Evolutionary conservation across 148 eudicot genomes (phyloP).

Genomic region (Rhododendron kiyosumense): DNA sequence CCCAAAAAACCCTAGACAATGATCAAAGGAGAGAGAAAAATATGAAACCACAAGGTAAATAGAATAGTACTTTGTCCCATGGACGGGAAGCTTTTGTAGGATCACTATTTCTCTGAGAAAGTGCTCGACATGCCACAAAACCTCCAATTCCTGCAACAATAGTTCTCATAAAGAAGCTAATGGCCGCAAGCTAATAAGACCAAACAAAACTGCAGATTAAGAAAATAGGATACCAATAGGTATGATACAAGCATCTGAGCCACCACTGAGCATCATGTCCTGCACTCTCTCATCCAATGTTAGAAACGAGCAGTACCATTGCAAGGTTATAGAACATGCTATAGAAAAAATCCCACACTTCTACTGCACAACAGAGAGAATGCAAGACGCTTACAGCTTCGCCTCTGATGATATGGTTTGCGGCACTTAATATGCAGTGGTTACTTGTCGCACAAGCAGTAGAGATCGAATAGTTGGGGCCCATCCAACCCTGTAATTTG

Average conservation of each 20-base stretch:
- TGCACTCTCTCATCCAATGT: constrained; percentile 23
- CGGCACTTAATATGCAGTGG: constrained; percentile 86
- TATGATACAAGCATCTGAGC: constrained; percentile 83
- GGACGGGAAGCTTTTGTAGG: constrained; percentile 95
- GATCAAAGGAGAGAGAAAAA: not conserved
- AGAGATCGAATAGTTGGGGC: constrained; percentile 91
- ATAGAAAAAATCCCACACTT: not conserved
- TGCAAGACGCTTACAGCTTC: constrained; percentile 74
- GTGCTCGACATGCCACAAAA: constrained; percentile 90
- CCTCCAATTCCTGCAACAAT: constrained; percentile 80
- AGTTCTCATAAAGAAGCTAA: constrained; percentile 4
- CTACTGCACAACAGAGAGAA: constrained; percentile 11
- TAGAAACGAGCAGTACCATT: constrained; percentile 1
- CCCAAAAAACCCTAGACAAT: not conserved
- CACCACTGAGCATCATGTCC: constrained; percentile 98
- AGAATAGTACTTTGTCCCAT: constrained; percentile 69
- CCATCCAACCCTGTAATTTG: constrained; percentile 93
- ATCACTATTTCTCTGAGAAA: constrained; percentile 79
- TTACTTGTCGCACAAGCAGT: constrained; percentile 99
- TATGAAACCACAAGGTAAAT: not conserved
- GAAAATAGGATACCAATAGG: constrained; percentile 62
- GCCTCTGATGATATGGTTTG: constrained; percentile 90
- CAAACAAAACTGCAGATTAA: not conserved
- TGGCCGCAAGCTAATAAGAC: not conserved
- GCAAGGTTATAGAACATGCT: not conserved